Conservation (phyloP, 2,329 filamentous ascomycete genomes). For the Aspergillus brunneoviolaceus region DNA sequence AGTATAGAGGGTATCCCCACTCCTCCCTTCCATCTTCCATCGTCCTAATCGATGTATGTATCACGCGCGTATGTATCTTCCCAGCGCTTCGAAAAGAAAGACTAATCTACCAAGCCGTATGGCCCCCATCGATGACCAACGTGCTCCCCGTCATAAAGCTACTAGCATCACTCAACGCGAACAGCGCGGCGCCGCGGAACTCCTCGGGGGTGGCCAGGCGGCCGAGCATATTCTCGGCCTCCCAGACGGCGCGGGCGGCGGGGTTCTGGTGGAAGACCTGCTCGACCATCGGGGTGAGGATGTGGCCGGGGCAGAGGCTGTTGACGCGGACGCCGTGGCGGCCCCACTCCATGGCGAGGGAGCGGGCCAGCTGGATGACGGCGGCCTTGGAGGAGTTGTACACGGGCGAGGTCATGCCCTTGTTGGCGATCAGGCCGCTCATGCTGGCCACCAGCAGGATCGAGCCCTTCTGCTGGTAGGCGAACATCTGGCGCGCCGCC, state of each 20-base stretch:
- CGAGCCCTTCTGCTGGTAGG: conserved; percentile 49
- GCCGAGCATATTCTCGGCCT: conserved; percentile 53
- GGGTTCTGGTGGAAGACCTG: conserved; percentile 74
- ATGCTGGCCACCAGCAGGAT: conserved; percentile 54
- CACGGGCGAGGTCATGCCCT: conserved; percentile 43
- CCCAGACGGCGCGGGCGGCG: conserved; percentile 51
- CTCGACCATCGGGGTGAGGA: conserved; percentile 73
- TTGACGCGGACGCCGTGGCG: conserved; percentile 55
- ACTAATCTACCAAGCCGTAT: conserved; percentile 48
- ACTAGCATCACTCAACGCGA: conserved; percentile 65
- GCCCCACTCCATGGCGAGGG: conserved; percentile 55
- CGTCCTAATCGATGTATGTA: too few relatives aligned
- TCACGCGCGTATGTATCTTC: not conserved
- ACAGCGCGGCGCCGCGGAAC: conserved; percentile 65
- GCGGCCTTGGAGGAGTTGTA: conserved; percentile 59
- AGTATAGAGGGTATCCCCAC: too few relatives aligned
- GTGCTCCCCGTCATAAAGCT: conserved; percentile 71
- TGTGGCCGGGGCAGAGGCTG: conserved; percentile 54
- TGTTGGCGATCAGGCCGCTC: conserved; percentile 52
- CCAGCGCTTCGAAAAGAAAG: not conserved
- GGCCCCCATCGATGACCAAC: conserved; percentile 70
- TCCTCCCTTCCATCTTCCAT: too few relatives aligned
- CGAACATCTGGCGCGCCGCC: conserved; percentile 50
- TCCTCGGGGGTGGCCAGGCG: conserved; percentile 57
- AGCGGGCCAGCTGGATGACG: conserved; percentile 53